Evolutionary conservation across 2,329 filamentous ascomycete genomes (phyloP).

Genomic region (Venturia nashicola): DNA sequence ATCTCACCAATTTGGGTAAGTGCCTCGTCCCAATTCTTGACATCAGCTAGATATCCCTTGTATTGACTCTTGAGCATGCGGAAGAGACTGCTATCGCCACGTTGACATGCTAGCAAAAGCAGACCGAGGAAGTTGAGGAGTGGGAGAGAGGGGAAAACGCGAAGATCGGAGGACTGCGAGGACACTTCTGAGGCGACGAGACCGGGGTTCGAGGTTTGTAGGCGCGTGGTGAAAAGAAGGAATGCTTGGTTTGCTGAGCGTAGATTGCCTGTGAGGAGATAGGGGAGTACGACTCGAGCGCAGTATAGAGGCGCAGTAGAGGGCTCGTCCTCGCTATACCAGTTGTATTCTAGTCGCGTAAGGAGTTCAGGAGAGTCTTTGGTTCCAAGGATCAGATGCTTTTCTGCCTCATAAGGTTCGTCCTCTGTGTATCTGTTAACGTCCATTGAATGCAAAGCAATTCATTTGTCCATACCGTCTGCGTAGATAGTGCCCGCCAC

Average conservation of each 20-base stretch:
- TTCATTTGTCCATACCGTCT: constrained; percentile 39
- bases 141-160: constrained; percentile 83
- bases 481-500: constrained; percentile 79
- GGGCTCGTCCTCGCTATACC: constrained; percentile 82
- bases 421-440: constrained; percentile 44
- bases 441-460: background rate
- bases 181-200: constrained; percentile 74
- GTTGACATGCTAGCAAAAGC: constrained; percentile 70
- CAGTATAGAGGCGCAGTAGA: constrained; percentile 81
- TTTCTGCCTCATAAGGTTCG: constrained; percentile 85
- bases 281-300: constrained; percentile 77
- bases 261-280: constrained; percentile 80
- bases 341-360: constrained; percentile 75
- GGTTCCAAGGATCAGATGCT: constrained; percentile 78
- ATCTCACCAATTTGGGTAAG: constrained; percentile 85
- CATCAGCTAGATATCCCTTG: constrained; percentile 62
- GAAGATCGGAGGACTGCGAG: constrained; percentile 57
- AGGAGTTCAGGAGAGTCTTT: constrained; percentile 75
- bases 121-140: constrained; percentile 88
- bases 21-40: constrained; percentile 63
- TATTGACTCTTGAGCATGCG: constrained; percentile 76
- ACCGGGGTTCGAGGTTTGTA: constrained; percentile 46
- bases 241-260: constrained; percentile 77
- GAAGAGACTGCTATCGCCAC: constrained; percentile 66
- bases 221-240: constrained; percentile 58